Evolutionary conservation across 1,139 yeast species (phyloP).

Genomic region (Scheffersomyces titani): DNA sequence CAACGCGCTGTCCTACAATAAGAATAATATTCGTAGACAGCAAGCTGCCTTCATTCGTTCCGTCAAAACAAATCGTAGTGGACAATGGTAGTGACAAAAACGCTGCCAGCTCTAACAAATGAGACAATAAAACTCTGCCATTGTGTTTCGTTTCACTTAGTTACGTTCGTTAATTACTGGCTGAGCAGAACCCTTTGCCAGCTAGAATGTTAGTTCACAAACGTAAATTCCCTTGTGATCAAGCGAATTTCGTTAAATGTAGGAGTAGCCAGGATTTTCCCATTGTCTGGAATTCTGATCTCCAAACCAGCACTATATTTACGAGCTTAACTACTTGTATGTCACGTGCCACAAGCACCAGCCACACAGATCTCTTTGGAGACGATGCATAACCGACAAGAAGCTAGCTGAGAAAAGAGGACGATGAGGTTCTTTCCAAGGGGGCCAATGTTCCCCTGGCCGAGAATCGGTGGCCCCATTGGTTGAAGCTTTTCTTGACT

Average conservation of each 20-base stretch:
- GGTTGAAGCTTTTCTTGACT: neutral
- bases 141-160: neutral
- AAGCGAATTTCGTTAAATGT: neutral
- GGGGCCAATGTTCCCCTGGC: neutral
- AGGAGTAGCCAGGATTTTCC: neutral
- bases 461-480: neutral
- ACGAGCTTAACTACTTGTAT: constrained; percentile 1
- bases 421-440: neutral
- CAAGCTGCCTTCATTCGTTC: neutral
- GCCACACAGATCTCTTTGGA: neutral
- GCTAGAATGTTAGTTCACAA: neutral
- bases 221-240: neutral
- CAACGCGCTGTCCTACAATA: neutral
- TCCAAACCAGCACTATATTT: constrained; percentile 1
- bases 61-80: neutral
- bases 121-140: neutral
- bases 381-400: neutral
- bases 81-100: neutral
- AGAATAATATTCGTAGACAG: neutral
- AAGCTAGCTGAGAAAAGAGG: neutral
- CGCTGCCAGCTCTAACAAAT: neutral
- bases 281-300: neutral
- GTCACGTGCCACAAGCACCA: constrained; percentile 2
- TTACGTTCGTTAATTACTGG: neutral
- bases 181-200: neutral